Conservation (phyloP, 2,329 filamentous ascomycete genomes). For the Arthrobotrys sphaeroides region DNA sequence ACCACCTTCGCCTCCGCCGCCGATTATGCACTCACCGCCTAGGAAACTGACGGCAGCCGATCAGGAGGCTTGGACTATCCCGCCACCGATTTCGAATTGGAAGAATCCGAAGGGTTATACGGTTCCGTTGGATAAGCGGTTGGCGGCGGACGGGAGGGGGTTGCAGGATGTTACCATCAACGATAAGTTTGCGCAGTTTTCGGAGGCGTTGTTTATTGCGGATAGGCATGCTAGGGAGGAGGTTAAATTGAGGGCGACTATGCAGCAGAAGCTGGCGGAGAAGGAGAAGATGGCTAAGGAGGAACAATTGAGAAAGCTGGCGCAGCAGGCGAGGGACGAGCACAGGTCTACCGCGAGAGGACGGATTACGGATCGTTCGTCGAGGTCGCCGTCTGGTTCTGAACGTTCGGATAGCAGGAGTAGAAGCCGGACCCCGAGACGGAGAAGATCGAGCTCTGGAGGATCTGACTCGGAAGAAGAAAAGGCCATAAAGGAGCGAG, state of each 20-base stretch:
- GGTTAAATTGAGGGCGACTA: constrained; percentile 86
- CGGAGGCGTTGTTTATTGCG: constrained; percentile 91
- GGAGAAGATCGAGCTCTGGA: constrained; percentile 51
- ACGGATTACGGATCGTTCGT: constrained; percentile 59
- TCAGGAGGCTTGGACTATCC: constrained; percentile 94
- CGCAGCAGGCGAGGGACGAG: constrained; percentile 92
- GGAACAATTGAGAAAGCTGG: constrained; percentile 84
- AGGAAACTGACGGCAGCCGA: constrained; percentile 95
- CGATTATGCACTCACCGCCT: constrained; percentile 93
- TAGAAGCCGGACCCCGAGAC: constrained; percentile 55
- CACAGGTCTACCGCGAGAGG: constrained; percentile 66
- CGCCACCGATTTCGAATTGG: constrained; percentile 94
- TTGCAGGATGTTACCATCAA: constrained; percentile 95
- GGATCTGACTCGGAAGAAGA: constrained; percentile 70
- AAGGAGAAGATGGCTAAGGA: constrained; percentile 97
- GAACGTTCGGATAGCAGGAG: constrained; percentile 56
- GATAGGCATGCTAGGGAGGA: constrained; percentile 95
- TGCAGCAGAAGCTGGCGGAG: constrained; percentile 95
- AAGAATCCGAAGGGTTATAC: constrained; percentile 99
- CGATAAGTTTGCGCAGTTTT: constrained; percentile 97
- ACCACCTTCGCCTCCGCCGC: constrained; percentile 89
- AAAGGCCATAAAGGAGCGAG: constrained; percentile 77
- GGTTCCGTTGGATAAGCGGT: constrained; percentile 90
- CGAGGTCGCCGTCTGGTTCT: constrained; percentile 53
- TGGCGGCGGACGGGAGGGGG: constrained; percentile 91